Percentiles rank a stretch among this genome's conserved stretches.
Evolutionary conservation across 768 basidiomycete genomes (phyloP).

Genomic region (Kondoa subrosea): DNA sequence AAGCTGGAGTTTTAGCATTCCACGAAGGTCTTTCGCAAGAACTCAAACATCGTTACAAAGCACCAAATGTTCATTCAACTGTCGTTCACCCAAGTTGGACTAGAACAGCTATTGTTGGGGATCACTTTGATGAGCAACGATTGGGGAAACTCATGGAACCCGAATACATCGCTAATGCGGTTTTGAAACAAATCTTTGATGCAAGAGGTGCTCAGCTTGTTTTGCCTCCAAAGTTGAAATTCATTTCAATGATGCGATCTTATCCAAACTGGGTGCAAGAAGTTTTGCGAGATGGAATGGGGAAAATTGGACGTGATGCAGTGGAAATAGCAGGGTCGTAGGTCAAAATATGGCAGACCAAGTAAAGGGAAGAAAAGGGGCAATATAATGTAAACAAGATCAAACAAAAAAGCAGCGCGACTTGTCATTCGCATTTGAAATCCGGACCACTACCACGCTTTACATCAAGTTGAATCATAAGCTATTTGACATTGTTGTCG

Average conservation of each 20-base stretch:
- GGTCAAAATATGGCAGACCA: no score
- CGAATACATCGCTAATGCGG: not conserved
- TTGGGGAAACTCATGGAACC: not conserved
- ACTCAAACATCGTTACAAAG: not conserved
- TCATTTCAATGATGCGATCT: not conserved
- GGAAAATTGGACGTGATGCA: no score
- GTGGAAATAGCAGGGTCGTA: no score
- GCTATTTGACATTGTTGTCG: not conserved
- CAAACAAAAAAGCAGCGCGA: no score
- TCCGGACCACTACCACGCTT: not conserved
- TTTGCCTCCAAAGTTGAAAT: not conserved
- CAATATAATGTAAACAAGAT: no score
- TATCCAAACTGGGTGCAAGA: not conserved
- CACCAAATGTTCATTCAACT: not conserved
- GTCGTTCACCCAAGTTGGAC: not conserved
- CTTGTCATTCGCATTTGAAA: not conserved
- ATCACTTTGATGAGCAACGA: not conserved
- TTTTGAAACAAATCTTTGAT: not conserved
- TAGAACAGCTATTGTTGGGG: not conserved
- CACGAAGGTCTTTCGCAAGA: not conserved
- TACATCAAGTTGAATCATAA: not conserved
- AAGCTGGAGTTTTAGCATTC: not conserved
- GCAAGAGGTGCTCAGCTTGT: not conserved
- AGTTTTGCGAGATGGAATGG: not conserved
- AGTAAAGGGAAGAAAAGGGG: no score